These are phyloP conservation scores for Cytospora piceicola DNA, from an alignment of 2,329 filamentous ascomycete species.

Conservation along the genomic window DNA sequence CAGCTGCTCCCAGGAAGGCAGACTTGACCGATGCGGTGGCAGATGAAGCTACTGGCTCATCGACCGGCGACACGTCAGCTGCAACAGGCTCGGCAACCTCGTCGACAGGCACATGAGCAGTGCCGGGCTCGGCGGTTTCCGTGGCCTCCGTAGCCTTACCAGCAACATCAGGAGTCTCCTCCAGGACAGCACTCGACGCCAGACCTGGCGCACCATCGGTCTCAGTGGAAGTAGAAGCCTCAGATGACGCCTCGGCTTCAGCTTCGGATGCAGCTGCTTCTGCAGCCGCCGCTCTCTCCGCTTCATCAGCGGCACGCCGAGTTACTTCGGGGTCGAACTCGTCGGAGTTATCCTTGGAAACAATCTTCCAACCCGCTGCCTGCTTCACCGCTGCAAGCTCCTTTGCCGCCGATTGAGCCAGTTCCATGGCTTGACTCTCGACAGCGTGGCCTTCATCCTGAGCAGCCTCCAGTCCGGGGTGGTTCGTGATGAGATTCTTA, in stretches of 20 bases:
- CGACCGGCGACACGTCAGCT: conserved; percentile 26
- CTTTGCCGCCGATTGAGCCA: conserved; percentile 77
- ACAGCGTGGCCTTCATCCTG: conserved; percentile 62
- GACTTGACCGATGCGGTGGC: conserved; percentile 47
- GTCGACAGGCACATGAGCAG: conserved; percentile 32
- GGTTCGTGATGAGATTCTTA: conserved; percentile 72
- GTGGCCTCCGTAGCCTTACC: conserved; percentile 35
- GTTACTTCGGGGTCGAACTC: conserved; percentile 75
- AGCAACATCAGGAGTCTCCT: conserved; percentile 41
- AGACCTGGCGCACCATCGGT: conserved; percentile 35
- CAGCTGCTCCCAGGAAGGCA: conserved; percentile 55
- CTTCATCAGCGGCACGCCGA: conserved; percentile 57
- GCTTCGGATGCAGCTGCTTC: conserved; percentile 39
- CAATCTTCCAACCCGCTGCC: conserved; percentile 82
- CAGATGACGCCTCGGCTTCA: conserved; percentile 33
- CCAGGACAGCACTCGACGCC: conserved; percentile 35
- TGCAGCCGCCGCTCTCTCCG: conserved; percentile 40
- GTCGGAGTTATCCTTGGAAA: conserved; percentile 71
- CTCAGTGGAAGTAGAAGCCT: conserved; percentile 34
- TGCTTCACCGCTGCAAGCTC: conserved; percentile 83
- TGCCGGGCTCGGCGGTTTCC: conserved; percentile 33
- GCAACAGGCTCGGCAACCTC: conserved; percentile 30
- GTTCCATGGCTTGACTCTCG: conserved; percentile 77
- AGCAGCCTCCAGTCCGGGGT: conserved; percentile 71
- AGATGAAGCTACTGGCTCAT: conserved; percentile 31